These are phyloP conservation scores for Pulveroboletus sp. DNA, from an alignment of 768 basidiomycete genomes.

Conservation along the genomic window DNA sequence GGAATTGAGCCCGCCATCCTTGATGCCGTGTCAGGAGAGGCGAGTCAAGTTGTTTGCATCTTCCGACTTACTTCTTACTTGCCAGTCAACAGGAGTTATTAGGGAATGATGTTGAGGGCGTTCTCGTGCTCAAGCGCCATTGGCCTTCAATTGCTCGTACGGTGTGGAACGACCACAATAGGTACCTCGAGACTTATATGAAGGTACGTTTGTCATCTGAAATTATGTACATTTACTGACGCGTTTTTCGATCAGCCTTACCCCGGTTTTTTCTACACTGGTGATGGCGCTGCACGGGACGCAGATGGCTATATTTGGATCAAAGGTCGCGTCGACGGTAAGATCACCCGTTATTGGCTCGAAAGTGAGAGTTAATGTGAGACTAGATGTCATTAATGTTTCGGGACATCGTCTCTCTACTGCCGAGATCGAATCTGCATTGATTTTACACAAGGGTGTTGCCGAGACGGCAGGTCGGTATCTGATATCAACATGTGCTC, in stretches of 20 bases:
- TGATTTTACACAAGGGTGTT: constrained; percentile 92
- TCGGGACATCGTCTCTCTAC: constrained; percentile 96
- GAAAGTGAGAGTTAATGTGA: background rate
- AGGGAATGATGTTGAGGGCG: constrained; percentile 87
- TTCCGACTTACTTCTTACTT: background rate
- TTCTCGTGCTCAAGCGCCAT: constrained; percentile 76
- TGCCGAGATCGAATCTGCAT: constrained; percentile 95
- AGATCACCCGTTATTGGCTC: constrained; percentile 18
- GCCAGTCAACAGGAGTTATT: constrained; percentile 45
- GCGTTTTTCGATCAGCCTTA: constrained; percentile 47
- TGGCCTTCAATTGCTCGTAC: constrained; percentile 97
- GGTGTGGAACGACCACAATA: constrained; percentile 87
- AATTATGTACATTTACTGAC: constrained; percentile 40
- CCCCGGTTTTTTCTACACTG: constrained; percentile 93
- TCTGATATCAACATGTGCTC: background rate
- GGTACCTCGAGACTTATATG: constrained; percentile 78
- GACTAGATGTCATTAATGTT: constrained; percentile 90
- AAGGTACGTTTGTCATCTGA: constrained; percentile 29
- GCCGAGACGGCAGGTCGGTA: constrained; percentile 81
- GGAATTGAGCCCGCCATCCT: constrained; percentile 87
- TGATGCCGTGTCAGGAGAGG: constrained; percentile 75
- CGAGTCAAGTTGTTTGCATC: constrained; percentile 17
- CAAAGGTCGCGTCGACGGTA: constrained; percentile 92
- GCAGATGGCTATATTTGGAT: constrained; percentile 99
- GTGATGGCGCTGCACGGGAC: constrained; percentile 93